Conservation (phyloP, 495 filamentous ascomycete species). For the Cercophora samala region DNA sequence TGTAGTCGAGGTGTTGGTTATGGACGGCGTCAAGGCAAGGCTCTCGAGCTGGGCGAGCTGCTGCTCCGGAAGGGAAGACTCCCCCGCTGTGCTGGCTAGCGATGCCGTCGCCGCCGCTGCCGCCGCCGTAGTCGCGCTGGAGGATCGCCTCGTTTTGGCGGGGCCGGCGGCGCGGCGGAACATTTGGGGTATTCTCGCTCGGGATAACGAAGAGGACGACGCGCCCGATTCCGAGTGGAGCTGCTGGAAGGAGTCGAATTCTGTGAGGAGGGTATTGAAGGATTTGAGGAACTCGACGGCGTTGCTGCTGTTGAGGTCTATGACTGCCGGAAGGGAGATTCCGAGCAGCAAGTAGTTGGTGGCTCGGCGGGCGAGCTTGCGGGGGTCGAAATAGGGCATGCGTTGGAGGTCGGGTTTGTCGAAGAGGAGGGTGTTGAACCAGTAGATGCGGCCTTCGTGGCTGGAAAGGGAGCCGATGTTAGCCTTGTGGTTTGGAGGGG, state of each 20-base stretch:
- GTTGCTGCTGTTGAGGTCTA: conserved; percentile 76
- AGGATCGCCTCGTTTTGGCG: conserved; percentile 64
- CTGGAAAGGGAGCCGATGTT: conserved; percentile 43
- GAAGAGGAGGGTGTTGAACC: conserved; percentile 95
- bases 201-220: conserved; percentile 65
- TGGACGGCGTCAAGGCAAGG: background rate
- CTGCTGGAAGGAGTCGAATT: conserved; percentile 91
- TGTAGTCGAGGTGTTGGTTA: conserved; percentile 3
- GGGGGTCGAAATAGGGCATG: conserved; percentile 79
- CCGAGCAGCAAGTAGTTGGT: conserved; percentile 93
- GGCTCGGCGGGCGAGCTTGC: conserved; percentile 77
- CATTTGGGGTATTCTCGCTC: conserved; percentile 81
- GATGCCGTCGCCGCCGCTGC: background rate
- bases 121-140: conserved; percentile 36
- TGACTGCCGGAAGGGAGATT: conserved; percentile 80
- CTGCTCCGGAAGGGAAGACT: background rate
- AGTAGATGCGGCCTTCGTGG: conserved; percentile 90
- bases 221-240: conserved; percentile 74
- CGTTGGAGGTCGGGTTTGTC: conserved; percentile 73
- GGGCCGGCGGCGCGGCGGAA: conserved; percentile 64
- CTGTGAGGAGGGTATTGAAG: conserved; percentile 77
- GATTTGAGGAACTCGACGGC: conserved; percentile 81
- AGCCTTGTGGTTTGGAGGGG: conserved; percentile 14
- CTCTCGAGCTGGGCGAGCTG: background rate
- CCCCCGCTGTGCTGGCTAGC: background rate